Conservation (phyloP, 768 basidiomycete genomes). For the Rhodosporidiobolus sp. region DNA sequence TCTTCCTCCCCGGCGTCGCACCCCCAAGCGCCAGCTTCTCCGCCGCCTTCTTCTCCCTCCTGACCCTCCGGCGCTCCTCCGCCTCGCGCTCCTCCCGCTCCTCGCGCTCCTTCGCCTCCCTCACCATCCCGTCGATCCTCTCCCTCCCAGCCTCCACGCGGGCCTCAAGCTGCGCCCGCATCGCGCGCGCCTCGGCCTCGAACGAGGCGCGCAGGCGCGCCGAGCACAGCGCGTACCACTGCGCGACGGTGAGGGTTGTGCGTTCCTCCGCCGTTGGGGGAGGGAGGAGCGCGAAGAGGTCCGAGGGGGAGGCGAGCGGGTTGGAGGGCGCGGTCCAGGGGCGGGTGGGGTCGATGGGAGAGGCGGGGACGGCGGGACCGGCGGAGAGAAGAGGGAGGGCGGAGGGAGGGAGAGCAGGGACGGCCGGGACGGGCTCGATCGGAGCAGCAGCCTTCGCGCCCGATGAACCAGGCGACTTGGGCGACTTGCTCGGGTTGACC, state of each 20-base stretch:
- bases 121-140: slow-evolving; percentile 1
- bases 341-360: neutral
- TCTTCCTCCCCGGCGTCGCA: neutral
- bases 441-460: neutral
- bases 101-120: slow-evolving; percentile 17
- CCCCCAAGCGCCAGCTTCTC: neutral
- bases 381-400: neutral
- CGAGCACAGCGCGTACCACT: slow-evolving; percentile 11
- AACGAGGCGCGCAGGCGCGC: neutral
- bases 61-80: slow-evolving; percentile 1
- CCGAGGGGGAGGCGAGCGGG: slow-evolving; percentile 3
- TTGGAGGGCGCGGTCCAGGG: slow-evolving; percentile 3
- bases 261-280: slow-evolving; percentile 5
- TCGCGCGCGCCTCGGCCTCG: neutral
- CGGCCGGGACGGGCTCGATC: neutral
- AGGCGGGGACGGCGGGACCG: neutral
- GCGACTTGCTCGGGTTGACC: slow-evolving; percentile 20
- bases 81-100: slow-evolving; percentile 11
- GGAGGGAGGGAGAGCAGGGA: neutral
- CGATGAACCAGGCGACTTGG: neutral
- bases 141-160: neutral
- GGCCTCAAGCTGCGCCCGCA: neutral
- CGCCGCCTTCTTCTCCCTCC: neutral
- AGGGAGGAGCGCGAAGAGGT: slow-evolving; percentile 14
- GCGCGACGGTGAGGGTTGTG: neutral